phyloP scores from a whole-genome alignment of 2,329 filamentous ascomycete species.

The Aspergillus brasiliensis region DNA sequence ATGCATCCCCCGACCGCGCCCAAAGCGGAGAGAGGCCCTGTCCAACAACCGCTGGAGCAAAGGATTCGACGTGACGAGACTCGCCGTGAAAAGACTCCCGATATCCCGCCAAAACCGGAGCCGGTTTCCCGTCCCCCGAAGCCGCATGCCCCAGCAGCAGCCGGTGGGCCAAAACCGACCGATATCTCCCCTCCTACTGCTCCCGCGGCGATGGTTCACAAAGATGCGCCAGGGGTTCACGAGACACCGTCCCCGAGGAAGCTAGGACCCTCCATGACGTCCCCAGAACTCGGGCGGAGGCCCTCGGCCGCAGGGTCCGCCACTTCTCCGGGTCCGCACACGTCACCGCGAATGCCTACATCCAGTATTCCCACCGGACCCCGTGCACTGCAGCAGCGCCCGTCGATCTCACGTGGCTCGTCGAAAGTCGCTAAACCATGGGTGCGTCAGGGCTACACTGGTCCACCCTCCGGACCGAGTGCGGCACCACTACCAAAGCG shows the following conservation, averaged over 20 bases:
- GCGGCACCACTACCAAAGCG: conserved; percentile 29
- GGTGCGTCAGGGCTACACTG: conserved; percentile 40
- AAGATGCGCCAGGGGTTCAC: conserved; percentile 23
- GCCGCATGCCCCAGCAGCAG: conserved; percentile 18
- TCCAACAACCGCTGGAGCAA: conserved; percentile 26
- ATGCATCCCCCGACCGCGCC: conserved; percentile 48
- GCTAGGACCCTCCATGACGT: conserved; percentile 22
- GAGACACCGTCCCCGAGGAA: conserved; percentile 26
- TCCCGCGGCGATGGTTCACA: conserved; percentile 37
- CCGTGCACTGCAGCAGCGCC: conserved; percentile 42
- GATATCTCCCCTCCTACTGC: conserved; percentile 41
- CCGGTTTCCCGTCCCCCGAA: conserved; percentile 27
- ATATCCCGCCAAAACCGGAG: conserved; percentile 29
- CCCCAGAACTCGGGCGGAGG: conserved; percentile 29
- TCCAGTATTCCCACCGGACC: conserved; percentile 46
- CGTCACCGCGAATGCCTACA: conserved; percentile 40
- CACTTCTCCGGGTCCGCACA: conserved; percentile 35
- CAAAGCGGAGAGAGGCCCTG: conserved; percentile 42
- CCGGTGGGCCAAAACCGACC: conserved; percentile 22
- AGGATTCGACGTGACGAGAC: conserved; percentile 28
- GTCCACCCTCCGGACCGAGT: conserved; percentile 24
- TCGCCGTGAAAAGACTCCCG: conserved; percentile 25
- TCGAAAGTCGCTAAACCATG: conserved; percentile 43
- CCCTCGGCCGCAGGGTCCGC: conserved; percentile 29
- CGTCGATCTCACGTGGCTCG: conserved; percentile 32